phyloP scores from a whole-genome alignment of 2,329 filamentous ascomycete genomes.

The Rhexocercosporidium sp. region DNA sequence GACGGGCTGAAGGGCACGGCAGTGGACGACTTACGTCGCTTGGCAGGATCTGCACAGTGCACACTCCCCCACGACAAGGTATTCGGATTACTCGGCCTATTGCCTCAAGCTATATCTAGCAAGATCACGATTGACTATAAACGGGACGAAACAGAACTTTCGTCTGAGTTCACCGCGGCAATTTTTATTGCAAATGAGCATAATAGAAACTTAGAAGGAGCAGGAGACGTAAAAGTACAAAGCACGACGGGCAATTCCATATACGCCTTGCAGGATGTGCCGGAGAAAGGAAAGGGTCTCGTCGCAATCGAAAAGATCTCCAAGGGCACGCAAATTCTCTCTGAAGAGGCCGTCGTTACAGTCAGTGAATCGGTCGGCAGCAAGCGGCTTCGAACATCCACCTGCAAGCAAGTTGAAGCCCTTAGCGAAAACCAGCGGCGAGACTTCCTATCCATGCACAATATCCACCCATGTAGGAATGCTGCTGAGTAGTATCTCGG shows the following conservation, averaged over 20 bases:
- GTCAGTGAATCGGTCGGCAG: slow-evolving; percentile 9
- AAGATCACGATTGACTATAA: slow-evolving; percentile 43
- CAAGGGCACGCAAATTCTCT: slow-evolving; percentile 47
- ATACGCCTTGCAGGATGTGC: slow-evolving; percentile 34
- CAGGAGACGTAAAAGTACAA: slow-evolving; percentile 16
- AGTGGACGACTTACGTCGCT: neutral
- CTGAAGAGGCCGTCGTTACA: slow-evolving; percentile 47
- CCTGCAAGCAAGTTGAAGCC: slow-evolving; percentile 21
- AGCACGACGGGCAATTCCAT: slow-evolving; percentile 20
- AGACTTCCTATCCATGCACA: slow-evolving; percentile 27
- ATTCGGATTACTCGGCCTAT: slow-evolving; percentile 24
- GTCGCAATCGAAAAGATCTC: slow-evolving; percentile 45
- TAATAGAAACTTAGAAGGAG: slow-evolving; percentile 23
- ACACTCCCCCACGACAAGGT: slow-evolving; percentile 36
- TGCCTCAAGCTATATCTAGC: slow-evolving; percentile 37
- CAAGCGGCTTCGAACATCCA: slow-evolving; percentile 11
- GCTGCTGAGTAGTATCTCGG: slow-evolving; percentile 20
- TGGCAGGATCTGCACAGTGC: neutral
- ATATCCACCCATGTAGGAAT: slow-evolving; percentile 17
- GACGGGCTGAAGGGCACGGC: neutral
- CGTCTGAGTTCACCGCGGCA: slow-evolving; percentile 22
- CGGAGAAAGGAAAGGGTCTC: slow-evolving; percentile 48
- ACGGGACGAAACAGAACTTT: slow-evolving; percentile 24
- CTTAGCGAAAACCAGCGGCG: slow-evolving; percentile 19
- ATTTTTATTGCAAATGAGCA: slow-evolving; percentile 27